Conservation (phyloP, 495 filamentous ascomycete genomes). For the Chaetomium tenue region DNA sequence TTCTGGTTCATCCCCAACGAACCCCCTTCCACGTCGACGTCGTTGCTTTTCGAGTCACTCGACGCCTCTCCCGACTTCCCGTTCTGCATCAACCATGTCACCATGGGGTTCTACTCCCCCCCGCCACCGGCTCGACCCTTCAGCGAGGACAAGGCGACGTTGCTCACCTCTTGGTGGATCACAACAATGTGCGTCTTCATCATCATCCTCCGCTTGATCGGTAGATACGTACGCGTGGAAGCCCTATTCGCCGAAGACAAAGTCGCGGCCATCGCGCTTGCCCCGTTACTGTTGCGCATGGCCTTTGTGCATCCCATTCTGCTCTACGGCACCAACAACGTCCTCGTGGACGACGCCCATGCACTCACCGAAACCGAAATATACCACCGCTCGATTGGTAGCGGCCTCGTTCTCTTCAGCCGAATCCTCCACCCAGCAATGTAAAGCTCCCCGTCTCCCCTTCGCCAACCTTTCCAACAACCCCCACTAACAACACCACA, state of each 20-base stretch:
- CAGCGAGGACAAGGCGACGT: conserved; percentile 64
- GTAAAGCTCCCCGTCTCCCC: conserved; percentile 45
- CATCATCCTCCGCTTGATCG: conserved; percentile 71
- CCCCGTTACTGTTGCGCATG: conserved; percentile 80
- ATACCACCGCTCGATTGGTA: conserved; percentile 53
- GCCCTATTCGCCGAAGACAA: conserved; percentile 83
- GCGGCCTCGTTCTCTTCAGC: conserved; percentile 60
- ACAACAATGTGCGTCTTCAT: conserved; percentile 74
- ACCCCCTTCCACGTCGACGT: background rate
- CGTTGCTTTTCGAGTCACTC: background rate
- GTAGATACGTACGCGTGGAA: conserved; percentile 78
- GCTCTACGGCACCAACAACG: conserved; percentile 86
- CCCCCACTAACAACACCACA: conserved; percentile 32
- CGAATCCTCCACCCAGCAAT: conserved; percentile 65
- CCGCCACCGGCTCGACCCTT: conserved; percentile 58
- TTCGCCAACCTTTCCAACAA: background rate
- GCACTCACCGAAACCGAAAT: conserved; percentile 46
- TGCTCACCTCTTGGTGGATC: conserved; percentile 93
- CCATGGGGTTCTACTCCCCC: conserved; percentile 53
- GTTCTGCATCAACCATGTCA: conserved; percentile 13
- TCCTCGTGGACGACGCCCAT: conserved; percentile 36
- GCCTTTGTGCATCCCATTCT: conserved; percentile 79
- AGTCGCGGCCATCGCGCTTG: conserved; percentile 70
- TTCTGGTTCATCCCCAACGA: background rate
- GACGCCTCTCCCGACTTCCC: background rate